phyloP scores from a whole-genome alignment of 306 rosid genomes.

The Inga laurina region DNA sequence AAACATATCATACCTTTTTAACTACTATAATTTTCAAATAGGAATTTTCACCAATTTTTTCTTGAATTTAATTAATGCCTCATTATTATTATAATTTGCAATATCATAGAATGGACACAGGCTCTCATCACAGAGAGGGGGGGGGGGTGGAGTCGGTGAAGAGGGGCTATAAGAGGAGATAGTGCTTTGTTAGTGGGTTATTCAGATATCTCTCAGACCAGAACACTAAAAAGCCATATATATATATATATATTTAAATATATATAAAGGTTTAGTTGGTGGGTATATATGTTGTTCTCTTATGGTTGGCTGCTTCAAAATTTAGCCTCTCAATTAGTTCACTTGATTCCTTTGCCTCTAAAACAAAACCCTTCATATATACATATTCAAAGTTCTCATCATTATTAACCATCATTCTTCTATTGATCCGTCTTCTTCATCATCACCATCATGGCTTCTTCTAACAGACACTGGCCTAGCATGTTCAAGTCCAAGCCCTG shows the following conservation, averaged over 20 bases:
- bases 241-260: too few relatives aligned
- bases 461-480: conserved; percentile 99
- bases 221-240: conserved; percentile 39
- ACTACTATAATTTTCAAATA: too few relatives aligned
- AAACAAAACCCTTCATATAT: background rate
- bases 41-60: too few relatives aligned
- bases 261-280: background rate
- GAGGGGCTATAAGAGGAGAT: conserved; percentile 77
- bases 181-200: conserved; percentile 33
- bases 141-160: conserved; percentile 50
- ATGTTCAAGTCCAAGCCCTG: conserved; percentile 99
- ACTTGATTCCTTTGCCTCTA: conserved; percentile 1
- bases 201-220: conserved; percentile 31
- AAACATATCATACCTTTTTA: too few relatives aligned
- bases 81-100: conserved; percentile 16
- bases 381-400: background rate
- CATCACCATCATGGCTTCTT: conserved; percentile 80
- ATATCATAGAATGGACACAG: background rate
- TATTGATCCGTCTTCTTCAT: background rate
- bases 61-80: background rate
- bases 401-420: background rate
- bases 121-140: background rate
- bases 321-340: conserved; percentile 41
- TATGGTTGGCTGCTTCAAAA: conserved; percentile 42
- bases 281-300: conserved; percentile 27